Conservation (phyloP, 1,284 basidiomycete species). For the Coniferiporia sulphurascens region DNA sequence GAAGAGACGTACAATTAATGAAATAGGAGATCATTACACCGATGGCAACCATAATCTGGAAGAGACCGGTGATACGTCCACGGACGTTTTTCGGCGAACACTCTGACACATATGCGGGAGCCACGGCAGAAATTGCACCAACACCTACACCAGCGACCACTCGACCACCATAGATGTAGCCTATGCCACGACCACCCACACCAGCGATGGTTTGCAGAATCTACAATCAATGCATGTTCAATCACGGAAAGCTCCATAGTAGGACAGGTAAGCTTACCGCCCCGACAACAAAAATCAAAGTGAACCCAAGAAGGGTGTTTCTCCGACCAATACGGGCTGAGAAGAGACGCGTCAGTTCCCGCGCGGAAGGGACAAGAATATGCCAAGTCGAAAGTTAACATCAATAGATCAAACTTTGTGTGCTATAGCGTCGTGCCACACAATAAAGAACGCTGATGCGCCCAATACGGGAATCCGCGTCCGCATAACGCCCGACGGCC, state of each 20-base stretch:
- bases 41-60: constrained; percentile 78
- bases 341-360: not conserved
- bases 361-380: not conserved
- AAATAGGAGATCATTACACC: constrained; percentile 79
- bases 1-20: constrained; percentile 53
- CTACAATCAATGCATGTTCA: constrained; percentile 25
- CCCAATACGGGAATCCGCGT: not conserved
- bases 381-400: not conserved
- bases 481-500: not conserved
- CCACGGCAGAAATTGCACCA: constrained; percentile 61
- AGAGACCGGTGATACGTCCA: constrained; percentile 68
- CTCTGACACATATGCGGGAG: constrained; percentile 75
- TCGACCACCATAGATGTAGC: constrained; percentile 71
- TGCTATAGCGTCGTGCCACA: too few relatives aligned
- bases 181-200: constrained; percentile 44
- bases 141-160: constrained; percentile 68
- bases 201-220: constrained; percentile 60
- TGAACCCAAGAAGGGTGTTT: constrained; percentile 53
- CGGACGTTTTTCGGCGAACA: constrained; percentile 73
- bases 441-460: too few relatives aligned
- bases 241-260: not conserved
- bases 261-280: constrained; percentile 43
- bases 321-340: constrained; percentile 52
- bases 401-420: too few relatives aligned
- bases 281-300: constrained; percentile 59